These are phyloP conservation scores for Hypoxylon sp. DNA, from an alignment of 2,329 filamentous ascomycete genomes.

Conservation along the genomic window DNA sequence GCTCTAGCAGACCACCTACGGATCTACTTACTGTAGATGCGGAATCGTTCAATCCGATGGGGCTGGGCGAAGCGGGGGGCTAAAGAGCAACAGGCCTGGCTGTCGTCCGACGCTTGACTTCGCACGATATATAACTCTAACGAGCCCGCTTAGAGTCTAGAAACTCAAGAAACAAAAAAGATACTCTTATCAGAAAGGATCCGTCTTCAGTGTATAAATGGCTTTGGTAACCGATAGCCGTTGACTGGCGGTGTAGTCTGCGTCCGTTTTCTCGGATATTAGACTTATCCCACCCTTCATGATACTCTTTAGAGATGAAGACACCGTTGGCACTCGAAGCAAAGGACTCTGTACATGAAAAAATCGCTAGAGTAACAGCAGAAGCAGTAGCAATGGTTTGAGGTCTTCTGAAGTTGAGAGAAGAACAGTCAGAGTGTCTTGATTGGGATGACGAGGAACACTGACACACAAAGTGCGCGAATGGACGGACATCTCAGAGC, in stretches of 20 bases:
- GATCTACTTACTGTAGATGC: slow-evolving; percentile 21
- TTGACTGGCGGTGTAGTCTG: slow-evolving; percentile 28
- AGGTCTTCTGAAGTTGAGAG: slow-evolving; percentile 6
- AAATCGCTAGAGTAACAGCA: not conserved
- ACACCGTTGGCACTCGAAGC: slow-evolving; percentile 3
- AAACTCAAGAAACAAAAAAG: not conserved
- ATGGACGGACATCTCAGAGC: slow-evolving; percentile 4
- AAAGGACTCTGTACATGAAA: slow-evolving; percentile 1
- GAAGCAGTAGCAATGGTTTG: not conserved
- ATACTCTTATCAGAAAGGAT: slow-evolving; percentile 7
- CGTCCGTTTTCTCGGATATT: slow-evolving; percentile 18
- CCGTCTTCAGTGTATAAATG: slow-evolving; percentile 12
- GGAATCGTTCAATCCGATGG: slow-evolving; percentile 29
- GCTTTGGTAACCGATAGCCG: slow-evolving; percentile 12
- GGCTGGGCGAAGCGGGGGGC: slow-evolving; percentile 28
- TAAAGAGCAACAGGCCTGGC: slow-evolving; percentile 12
- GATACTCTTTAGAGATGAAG: slow-evolving; percentile 15
- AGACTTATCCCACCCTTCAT: slow-evolving; percentile 15
- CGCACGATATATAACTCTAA: slow-evolving; percentile 6
- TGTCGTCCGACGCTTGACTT: slow-evolving; percentile 8
- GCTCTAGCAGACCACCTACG: slow-evolving; percentile 3
- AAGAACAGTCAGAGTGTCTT: slow-evolving; percentile 1
- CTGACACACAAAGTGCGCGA: slow-evolving; percentile 8
- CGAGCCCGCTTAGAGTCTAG: slow-evolving; percentile 1
- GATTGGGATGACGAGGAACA: slow-evolving; percentile 13